Percentiles rank a stretch among this genome's conserved stretches.
Conservation (phyloP, 805 yeast genomes). For the Tetrapisispora taiwanensis region DNA sequence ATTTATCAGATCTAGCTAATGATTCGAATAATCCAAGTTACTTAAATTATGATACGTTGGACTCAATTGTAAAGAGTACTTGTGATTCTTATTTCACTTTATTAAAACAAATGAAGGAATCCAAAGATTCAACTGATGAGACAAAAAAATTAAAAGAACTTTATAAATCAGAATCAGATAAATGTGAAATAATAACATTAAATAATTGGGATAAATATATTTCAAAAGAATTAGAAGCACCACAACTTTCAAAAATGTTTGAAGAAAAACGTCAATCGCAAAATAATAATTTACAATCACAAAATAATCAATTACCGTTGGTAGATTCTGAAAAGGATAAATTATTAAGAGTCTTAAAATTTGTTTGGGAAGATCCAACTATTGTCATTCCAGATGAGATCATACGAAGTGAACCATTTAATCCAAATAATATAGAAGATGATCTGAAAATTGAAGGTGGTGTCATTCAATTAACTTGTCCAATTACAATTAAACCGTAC, state of each 20-base stretch:
- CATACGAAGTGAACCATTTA: slow-evolving; percentile 35
- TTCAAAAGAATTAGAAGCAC: slow-evolving; percentile 8
- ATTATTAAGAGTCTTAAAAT: slow-evolving; percentile 31
- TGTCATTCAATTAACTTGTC: slow-evolving; percentile 55
- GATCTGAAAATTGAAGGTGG: slow-evolving; percentile 66
- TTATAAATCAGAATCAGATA: slow-evolving; percentile 9
- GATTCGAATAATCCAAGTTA: background rate
- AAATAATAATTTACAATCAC: background rate
- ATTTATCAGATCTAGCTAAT: background rate
- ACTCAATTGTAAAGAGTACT: background rate
- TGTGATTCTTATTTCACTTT: background rate
- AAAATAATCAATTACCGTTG: background rate
- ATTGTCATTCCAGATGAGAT: slow-evolving; percentile 28
- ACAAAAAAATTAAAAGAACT: slow-evolving; percentile 9
- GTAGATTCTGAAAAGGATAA: slow-evolving; percentile 2
- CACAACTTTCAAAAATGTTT: slow-evolving; percentile 9
- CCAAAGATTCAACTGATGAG: slow-evolving; percentile 1
- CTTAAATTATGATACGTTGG: background rate
- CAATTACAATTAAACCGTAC: slow-evolving; percentile 46
- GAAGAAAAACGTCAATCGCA: background rate
- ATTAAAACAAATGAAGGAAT: slow-evolving; percentile 1
- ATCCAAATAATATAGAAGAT: slow-evolving; percentile 32
- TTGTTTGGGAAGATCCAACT: slow-evolving; percentile 42
- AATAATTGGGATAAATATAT: slow-evolving; percentile 17
- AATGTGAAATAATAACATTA: slow-evolving; percentile 10